Base-by-base conservation (phyloP, 2,329 filamentous ascomycete genomes). In the Exophiala alcalophila region DNA sequence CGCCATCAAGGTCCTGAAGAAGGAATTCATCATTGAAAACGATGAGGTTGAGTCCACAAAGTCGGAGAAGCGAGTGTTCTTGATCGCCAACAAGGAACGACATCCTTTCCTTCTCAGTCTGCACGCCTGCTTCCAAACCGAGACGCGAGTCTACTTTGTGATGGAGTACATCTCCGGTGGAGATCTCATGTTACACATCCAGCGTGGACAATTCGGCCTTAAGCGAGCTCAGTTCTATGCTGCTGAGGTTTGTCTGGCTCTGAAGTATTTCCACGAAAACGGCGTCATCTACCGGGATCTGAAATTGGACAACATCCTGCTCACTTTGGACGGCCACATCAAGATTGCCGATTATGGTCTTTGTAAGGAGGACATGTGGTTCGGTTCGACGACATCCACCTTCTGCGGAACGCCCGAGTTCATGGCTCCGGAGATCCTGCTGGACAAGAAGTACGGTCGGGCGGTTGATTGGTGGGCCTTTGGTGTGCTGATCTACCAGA, bases 301-400 rank as follows among this genome's bases (percentile, higher is more conserved):
- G 64, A 87, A 87, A 64, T 73, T 86, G 47, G 83, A 87, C 65
- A 87, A 98, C 65, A 98, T 98, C 61, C 77, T 98, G 32, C 73
- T 98, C 59, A 94, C 89, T 1, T 75, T 95, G 31, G 92, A 98
- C 61, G 92, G 92, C 18, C 92, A 98, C 65, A 94, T 98, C 73
- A 97, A 97, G 76, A 89, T 98, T 73, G 92, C 80, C 39, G 92
- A 98, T 76, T 98, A 95, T 64, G 92, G 92, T 79, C 79, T 98
- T 34, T 98, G 94, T 73, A 98, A 98, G 69, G 92, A 98, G 64
- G 90, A 98, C 58, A 98, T 98, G 92, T 98, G 91, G 90, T 98
- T 94, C 62, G 89, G 89, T 29, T 91, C 86, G 42, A 96, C 86
- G 2, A 98, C 92, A 0, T 91, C 90, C 69, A 98, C 92, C 5